Percentiles rank a stretch among this genome's conserved stretches.
Evolutionary conservation across 148 eudicot species (phyloP).

Genomic region (Cornus kousa): DNA sequence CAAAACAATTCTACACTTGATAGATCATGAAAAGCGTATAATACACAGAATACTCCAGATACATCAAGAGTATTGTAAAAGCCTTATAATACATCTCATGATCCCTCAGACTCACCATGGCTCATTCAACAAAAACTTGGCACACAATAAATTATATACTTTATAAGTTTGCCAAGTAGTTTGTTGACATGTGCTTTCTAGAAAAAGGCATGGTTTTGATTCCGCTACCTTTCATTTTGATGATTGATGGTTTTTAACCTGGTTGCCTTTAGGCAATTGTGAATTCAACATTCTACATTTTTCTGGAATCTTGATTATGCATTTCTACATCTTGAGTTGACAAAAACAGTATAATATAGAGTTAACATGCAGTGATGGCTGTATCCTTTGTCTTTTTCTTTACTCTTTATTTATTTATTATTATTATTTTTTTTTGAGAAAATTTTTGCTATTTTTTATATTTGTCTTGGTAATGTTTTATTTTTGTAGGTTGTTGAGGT

Average conservation of each 20-base stretch:
- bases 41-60: too few species aligned
- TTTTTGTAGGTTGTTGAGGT: conserved; percentile 78
- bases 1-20: too few species aligned
- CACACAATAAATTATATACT: neutral
- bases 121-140: neutral
- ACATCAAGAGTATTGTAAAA: too few species aligned
- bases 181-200: neutral
- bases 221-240: neutral
- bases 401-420: too few species aligned
- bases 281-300: neutral
- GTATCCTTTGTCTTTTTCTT: too few species aligned
- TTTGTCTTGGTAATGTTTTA: conserved; percentile 1
- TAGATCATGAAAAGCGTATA: too few species aligned
- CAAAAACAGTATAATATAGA: too few species aligned
- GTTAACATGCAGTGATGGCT: too few species aligned
- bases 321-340: neutral
- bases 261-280: neutral
- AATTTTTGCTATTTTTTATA: too few species aligned
- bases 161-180: neutral
- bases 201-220: neutral
- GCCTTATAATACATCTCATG: neutral
- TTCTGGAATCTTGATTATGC: neutral
- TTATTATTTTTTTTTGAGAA: too few species aligned
- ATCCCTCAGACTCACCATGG: too few species aligned
- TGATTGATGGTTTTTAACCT: neutral